Conservation (phyloP, 805 yeast genomes). For the Myxozyma kluyveri region DNA sequence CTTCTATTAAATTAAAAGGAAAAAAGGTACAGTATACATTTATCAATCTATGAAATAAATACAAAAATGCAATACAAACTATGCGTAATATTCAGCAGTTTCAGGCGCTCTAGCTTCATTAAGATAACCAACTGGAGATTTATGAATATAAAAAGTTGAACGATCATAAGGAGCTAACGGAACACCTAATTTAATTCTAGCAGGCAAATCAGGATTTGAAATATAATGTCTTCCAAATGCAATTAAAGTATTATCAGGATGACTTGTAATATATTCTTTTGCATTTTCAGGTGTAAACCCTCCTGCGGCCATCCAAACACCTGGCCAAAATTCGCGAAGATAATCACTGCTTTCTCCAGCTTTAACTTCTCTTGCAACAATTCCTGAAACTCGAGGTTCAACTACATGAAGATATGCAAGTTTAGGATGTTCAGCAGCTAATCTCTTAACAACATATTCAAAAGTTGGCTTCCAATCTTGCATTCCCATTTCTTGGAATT, state of each 20-base stretch:
- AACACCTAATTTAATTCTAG: conserved; percentile 44
- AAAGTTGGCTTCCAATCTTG: conserved; percentile 41
- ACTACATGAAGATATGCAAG: conserved; percentile 47
- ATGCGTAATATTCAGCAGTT: conserved; percentile 12
- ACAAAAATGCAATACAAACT: not conserved
- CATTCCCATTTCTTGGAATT: conserved; percentile 35
- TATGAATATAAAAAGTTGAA: conserved; percentile 44
- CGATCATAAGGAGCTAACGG: conserved; percentile 49
- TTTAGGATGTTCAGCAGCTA: conserved; percentile 42
- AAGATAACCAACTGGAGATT: conserved; percentile 11
- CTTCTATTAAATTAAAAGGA: not conserved
- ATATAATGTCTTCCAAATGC: conserved; percentile 52
- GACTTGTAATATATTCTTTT: conserved; percentile 3
- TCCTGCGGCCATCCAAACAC: conserved; percentile 29
- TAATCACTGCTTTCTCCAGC: conserved; percentile 6
- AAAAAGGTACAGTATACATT: not conserved
- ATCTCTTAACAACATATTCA: conserved; percentile 43
- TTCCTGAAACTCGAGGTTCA: conserved; percentile 46
- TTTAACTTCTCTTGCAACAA: conserved; percentile 11
- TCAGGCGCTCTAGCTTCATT: conserved; percentile 13
- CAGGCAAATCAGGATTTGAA: conserved; percentile 55
- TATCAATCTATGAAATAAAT: no score
- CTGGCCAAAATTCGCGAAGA: conserved; percentile 17
- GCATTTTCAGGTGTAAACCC: conserved; percentile 25
- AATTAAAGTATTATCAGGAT: conserved; percentile 30